Base-by-base conservation (phyloP, 495 filamentous ascomycete genomes). In the Aspergillus hancockii region DNA sequence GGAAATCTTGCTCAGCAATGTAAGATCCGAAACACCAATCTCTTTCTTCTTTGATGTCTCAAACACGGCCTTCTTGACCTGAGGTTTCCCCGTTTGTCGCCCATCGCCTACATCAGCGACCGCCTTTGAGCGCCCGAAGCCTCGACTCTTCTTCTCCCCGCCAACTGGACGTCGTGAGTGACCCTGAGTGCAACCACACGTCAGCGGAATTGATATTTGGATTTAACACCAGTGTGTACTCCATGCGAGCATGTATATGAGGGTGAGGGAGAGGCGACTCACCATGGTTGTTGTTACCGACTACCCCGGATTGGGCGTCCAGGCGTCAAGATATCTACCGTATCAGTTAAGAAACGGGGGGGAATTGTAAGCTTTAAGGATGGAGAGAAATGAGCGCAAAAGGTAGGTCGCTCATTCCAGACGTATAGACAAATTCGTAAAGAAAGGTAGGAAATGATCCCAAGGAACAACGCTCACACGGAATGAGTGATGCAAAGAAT, bases 11-110 rank as follows among this genome's bases (percentile, higher is more conserved):
- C 91, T 96, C 65, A 99, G 89, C 60, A 99, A 81, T 6, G 95
- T 99, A 64, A 99, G 82, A 81, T 99, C 95, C 19, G 95, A 97
- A 28, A 99, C 93, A 55, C 95, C 95, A 62, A 98, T 93, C 75
- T 98, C 92, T 85, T 97, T 98, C 86, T 97, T 98, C 84, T 97
- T 97, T 54, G 86, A 90, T 22, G 84, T 92, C 75, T 99, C 95
- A 74, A 93, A 99, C 22, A 88, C 88, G 50, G 95, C 95, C 79
- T 97, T 98, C 76, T 92, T 93, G 63, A 95, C 89, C 75, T 89
- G 90, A 41, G 83, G 78, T 67, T 85, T 85, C 47, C 81, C 77
- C 59, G 70, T 53, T 63, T 69, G 66, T 46, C 77, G 75, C 21
- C 75, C 75, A 65, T 79, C 77, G 61, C 77, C 75, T 40, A 77